Percentiles rank a stretch among this genome's conserved stretches.
Evolutionary conservation across 345 rosid genomes (phyloP).

Genomic region (Populus pruinosa): DNA sequence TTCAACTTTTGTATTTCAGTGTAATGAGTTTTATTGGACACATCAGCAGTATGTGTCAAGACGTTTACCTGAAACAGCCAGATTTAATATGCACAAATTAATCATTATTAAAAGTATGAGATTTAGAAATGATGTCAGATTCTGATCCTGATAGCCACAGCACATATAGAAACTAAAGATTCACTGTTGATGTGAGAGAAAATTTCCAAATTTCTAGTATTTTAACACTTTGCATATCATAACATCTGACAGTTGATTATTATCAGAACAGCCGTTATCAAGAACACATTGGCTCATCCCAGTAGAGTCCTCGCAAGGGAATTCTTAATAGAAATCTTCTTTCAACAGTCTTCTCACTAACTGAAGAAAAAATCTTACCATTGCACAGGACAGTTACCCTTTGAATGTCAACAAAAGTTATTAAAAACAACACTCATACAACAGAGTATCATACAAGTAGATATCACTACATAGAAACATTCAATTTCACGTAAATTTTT

Average conservation of each 20-base stretch:
- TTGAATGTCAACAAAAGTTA: too few relatives aligned
- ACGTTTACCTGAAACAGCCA: constrained; percentile 55
- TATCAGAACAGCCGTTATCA: background rate
- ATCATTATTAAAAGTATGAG: background rate
- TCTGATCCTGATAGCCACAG: background rate
- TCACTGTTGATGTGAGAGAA: background rate
- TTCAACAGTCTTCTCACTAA: too few relatives aligned
- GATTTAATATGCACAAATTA: background rate
- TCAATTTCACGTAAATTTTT: too few relatives aligned
- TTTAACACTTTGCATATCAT: too few relatives aligned
- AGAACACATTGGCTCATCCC: background rate
- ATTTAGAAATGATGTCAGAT: background rate
- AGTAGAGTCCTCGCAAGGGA: background rate
- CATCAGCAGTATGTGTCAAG: constrained; percentile 56
- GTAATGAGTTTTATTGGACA: constrained; percentile 12
- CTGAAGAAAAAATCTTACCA: background rate
- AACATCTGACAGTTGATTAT: too few relatives aligned
- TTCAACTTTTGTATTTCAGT: constrained; percentile 32
- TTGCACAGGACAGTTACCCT: too few relatives aligned
- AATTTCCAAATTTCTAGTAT: too few relatives aligned
- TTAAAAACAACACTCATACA: too few relatives aligned
- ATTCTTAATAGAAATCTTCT: background rate
- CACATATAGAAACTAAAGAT: background rate
- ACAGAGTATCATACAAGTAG: too few relatives aligned
- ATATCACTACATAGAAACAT: too few relatives aligned